phyloP scores from a whole-genome alignment of 2,329 filamentous ascomycete species.

The Didymella keratinophila region DNA sequence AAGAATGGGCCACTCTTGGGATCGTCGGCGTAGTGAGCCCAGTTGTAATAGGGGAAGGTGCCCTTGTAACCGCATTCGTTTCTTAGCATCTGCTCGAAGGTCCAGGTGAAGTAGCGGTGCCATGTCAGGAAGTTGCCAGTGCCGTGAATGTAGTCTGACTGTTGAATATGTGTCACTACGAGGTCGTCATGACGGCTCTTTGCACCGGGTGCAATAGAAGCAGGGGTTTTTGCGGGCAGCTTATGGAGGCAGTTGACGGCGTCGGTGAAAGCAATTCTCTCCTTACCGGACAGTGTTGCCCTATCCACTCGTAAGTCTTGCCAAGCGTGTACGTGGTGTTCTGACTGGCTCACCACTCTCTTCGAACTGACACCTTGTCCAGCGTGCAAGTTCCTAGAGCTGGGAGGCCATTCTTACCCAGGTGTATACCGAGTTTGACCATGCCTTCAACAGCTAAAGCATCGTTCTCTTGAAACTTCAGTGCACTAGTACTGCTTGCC shows the following conservation, averaged over 20 bases:
- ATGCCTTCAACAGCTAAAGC: no score
- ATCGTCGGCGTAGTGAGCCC: no score
- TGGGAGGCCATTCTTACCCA: no score
- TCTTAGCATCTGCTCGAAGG: slow-evolving; percentile 50
- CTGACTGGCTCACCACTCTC: no score
- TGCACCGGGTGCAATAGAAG: slow-evolving; percentile 32
- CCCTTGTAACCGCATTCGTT: slow-evolving; percentile 50
- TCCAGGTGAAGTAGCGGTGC: slow-evolving; percentile 54
- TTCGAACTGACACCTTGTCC: no score
- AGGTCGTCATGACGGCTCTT: slow-evolving; percentile 46
- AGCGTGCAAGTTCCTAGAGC: no score
- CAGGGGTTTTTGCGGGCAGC: slow-evolving; percentile 33
- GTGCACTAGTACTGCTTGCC: background rate
- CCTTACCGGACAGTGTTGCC: background rate
- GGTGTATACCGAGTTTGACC: no score
- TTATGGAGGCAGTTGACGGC: slow-evolving; percentile 37
- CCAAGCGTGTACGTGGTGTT: background rate
- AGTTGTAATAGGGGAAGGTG: no score
- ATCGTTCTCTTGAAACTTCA: background rate
- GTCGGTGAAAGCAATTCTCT: background rate
- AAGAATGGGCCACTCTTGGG: no score
- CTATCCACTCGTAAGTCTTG: background rate
- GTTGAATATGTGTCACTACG: slow-evolving; percentile 36
- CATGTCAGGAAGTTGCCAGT: slow-evolving; percentile 46
- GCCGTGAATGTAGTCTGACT: slow-evolving; percentile 40